phyloP scores from a whole-genome alignment of 164 flowering plant species.

The Cinnamomum chago region DNA sequence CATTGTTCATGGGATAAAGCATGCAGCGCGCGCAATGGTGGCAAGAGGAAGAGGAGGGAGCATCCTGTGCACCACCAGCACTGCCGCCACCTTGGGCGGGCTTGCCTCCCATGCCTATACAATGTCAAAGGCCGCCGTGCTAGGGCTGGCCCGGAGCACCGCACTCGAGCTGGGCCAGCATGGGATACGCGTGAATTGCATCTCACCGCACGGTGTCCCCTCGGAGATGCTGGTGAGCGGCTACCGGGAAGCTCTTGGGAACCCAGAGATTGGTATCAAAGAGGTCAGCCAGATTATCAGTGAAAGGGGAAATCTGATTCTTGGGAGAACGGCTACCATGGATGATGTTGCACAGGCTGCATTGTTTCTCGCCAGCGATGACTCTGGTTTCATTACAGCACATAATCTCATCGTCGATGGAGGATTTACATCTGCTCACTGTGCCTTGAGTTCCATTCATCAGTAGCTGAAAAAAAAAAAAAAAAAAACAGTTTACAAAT shows the following conservation, averaged over 20 bases:
- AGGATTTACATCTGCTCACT: conserved; percentile 55
- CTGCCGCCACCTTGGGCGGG: conserved; percentile 77
- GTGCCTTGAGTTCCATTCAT: conserved; percentile 43
- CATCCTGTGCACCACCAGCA: conserved; percentile 74
- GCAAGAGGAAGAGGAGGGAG: conserved; percentile 32
- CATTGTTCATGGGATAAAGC: conserved; percentile 60
- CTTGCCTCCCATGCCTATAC: conserved; percentile 60
- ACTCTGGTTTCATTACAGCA: conserved; percentile 61
- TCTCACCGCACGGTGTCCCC: conserved; percentile 83
- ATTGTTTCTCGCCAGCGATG: conserved; percentile 64
- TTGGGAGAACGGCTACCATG: conserved; percentile 41
- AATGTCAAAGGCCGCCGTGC: conserved; percentile 61
- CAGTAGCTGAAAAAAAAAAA: conserved; percentile 12
- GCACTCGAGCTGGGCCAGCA: conserved; percentile 74
- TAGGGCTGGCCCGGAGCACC: conserved; percentile 52
- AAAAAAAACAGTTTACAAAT: no score
- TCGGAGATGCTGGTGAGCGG: conserved; percentile 61
- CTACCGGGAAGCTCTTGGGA: conserved; percentile 28
- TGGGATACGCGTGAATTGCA: conserved; percentile 81
- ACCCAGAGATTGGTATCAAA: conserved; percentile 28
- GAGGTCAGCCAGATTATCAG: conserved; percentile 43
- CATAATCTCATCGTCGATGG: conserved; percentile 87
- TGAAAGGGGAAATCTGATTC: conserved; percentile 48
- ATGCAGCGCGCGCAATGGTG: conserved; percentile 75
- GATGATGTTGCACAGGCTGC: conserved; percentile 69